Base-by-base conservation (phyloP, 1,284 basidiomycete genomes). In the Trametes polyzona region DNA sequence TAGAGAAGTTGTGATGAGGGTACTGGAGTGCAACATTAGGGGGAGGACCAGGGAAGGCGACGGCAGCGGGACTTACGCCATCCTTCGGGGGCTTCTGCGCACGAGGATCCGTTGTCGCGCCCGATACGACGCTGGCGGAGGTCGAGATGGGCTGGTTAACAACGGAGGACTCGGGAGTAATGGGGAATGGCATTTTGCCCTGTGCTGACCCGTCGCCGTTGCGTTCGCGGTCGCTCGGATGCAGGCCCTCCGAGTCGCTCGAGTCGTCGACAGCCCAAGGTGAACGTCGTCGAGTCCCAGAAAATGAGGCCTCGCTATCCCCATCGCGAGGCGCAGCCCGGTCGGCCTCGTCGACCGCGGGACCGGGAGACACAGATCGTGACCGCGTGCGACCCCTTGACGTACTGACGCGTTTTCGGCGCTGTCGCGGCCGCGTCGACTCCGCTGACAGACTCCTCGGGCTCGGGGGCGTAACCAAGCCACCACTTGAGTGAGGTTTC, bases 401-500 rank as follows among this genome's bases (percentile, higher is more conserved):
- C 14, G 72, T 52, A 33, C 68, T 68, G 6, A 65, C 54, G 10
- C 72, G 71, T 52, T 72, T 72, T 54, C 71, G 66, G 53, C 71
- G 65, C 41, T 65, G 64, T 39, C 72, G 57, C 50, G 65, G 67
- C 40, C 66, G 68, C 35, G 60, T 70, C 52, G 85, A 84, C 65
- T 89, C 87, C 5, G 83, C 80, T 2, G 82, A 85, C 17, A 87
- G 74, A 60, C 86, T 88, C 19, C 88, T 75, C 10, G 88, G 88
- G 69, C 87, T 89, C 0, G 88, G 88, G 0, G 88, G 88, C 0
- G 87, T 89, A 14, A 87, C 87, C 16, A 90, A 73, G 1, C 87
- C 86, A 14, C 72, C 73, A 32, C 70, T 71, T 27, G 67, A 62
- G 37, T 71, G 73, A 14, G 74, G 69, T 55, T 74, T 78, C 29